Conservation (phyloP, 305 asterid species). For the Coffea humblotiana region DNA sequence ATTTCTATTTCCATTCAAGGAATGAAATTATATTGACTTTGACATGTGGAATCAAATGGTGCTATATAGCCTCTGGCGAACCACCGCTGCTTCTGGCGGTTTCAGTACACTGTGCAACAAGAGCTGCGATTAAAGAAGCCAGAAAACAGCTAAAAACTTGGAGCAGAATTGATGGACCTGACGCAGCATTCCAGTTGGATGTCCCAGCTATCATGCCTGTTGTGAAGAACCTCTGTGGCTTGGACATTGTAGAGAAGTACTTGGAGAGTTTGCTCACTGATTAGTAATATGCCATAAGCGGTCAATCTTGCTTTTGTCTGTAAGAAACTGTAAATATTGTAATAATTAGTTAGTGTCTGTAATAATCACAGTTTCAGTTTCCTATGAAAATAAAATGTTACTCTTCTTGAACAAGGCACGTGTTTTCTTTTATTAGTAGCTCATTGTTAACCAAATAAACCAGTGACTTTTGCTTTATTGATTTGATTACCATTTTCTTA, state of each 20-base stretch:
- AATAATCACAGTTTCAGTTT: not conserved
- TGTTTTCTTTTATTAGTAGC: no score
- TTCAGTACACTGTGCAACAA: slow-evolving; percentile 70
- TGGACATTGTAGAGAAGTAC: slow-evolving; percentile 48
- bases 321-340: not conserved
- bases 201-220: slow-evolving; percentile 72
- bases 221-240: slow-evolving; percentile 66
- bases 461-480: no score
- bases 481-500: no score
- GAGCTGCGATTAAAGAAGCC: slow-evolving; percentile 76
- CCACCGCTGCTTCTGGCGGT: slow-evolving; percentile 75
- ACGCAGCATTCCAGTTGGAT: slow-evolving; percentile 44
- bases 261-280: slow-evolving; percentile 30
- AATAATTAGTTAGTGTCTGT: not conserved
- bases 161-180: slow-evolving; percentile 47
- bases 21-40: not conserved
- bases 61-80: slow-evolving; percentile 69
- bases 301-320: not conserved
- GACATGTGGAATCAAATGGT: not conserved
- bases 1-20: not conserved
- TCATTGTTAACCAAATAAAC: no score
- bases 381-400: not conserved
- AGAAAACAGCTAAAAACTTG: slow-evolving; percentile 52
- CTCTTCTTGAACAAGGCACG: not conserved
- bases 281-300: not conserved